These are phyloP conservation scores for Acephala macrosclerotiorum DNA, from an alignment of 2,329 filamentous ascomycete species.

Conservation along the genomic window DNA sequence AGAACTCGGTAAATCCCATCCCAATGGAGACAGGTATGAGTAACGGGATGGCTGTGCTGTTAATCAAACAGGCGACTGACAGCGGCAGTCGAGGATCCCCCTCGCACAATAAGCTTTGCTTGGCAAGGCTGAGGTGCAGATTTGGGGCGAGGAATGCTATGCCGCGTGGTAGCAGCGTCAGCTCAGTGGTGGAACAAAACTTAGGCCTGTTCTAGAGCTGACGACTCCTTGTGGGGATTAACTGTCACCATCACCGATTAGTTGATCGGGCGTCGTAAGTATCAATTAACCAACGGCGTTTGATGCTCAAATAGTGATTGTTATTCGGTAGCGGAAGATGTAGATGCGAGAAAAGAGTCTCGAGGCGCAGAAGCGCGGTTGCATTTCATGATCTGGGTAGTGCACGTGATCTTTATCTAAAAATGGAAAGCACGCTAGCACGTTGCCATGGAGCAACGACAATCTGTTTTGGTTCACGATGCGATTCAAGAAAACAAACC, in stretches of 20 bases:
- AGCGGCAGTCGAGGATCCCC: background rate
- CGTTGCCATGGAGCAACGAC: background rate
- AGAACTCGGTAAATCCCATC: too few relatives aligned
- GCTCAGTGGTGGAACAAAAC: too few relatives aligned
- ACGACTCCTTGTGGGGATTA: too few relatives aligned
- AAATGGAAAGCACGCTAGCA: background rate
- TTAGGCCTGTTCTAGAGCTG: too few relatives aligned
- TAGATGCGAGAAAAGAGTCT: background rate
- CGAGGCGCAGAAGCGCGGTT: background rate
- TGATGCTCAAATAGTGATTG: background rate
- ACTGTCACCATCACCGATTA: too few relatives aligned
- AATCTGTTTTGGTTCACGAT: background rate
- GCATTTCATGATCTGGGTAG: background rate
- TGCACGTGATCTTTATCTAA: background rate
- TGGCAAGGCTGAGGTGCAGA: conserved; percentile 5
- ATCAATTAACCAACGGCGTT: too few relatives aligned
- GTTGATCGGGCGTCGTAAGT: too few relatives aligned
- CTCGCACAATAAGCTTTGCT: background rate
- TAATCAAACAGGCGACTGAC: background rate
- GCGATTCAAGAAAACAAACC: background rate
- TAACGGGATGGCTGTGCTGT: too few relatives aligned
- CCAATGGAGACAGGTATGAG: too few relatives aligned
- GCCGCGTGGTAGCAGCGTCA: too few relatives aligned
- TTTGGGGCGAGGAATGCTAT: background rate
- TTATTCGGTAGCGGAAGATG: background rate